Evolutionary conservation across 1,139 yeast genomes (phyloP), one percentile per base, ranked within the genome.

Genomic region (Yamadazyma triangularis): DNA sequence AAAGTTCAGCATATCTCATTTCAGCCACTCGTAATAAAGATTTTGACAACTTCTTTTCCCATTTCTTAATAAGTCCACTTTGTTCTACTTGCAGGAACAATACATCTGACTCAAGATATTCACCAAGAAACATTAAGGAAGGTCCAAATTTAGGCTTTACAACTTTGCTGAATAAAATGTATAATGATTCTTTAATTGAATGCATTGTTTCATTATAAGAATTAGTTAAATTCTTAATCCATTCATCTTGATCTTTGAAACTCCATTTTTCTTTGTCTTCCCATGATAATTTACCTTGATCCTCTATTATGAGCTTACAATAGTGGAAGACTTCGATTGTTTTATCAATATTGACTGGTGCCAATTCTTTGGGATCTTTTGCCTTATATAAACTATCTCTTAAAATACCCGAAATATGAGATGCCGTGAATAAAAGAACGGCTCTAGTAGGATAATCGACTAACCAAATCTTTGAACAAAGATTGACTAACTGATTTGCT

Each of bases 81-180:
- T 60, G 58, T 18, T 52, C 54, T 9, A 71, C 55, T 9, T 50
- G 48, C 0, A 47, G 42, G 41, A 73, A 70, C 13, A 71, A 53
- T 2, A 65, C 53, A 42, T 77, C 84, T 1, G 67, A 46, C 33
- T 73, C 75, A 9, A 83, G 50, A 40, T 64, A 66, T 11, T 69
- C 73, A 13, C 73, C 79, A 30, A 79, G 57, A 23, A 79, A 64
- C 24, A 55, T 45, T 30, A 81, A 50, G 25, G 62, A 56, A 0
- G 84, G 79, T 0, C 78, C 77, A 42, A 84, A 75, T 42, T 72
- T 76, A 0, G 93, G 89, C 35, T 76, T 73, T 2, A 69, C 60
- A 0, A 60, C 49, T 27, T 52, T 56, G 20, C 68, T 70, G 43
- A 73, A 77, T 1, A 84, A 57, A 13, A 60, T 59, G 13, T 58